phyloP scores from a whole-genome alignment of 352 stramenopile species.

The Stramenopiles sp. region DNA sequence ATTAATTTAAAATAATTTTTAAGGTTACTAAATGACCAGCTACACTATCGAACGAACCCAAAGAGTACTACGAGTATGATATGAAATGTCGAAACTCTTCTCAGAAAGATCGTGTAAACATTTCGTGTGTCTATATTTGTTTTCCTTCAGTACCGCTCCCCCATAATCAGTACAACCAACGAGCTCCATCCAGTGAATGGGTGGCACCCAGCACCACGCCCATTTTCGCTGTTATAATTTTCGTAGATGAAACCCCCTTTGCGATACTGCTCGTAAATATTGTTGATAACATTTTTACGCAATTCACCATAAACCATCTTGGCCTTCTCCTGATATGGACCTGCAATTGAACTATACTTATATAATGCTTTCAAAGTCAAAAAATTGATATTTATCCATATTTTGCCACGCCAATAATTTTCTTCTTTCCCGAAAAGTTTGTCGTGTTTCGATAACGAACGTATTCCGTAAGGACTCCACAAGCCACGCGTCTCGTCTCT shows the following conservation, averaged over 20 bases:
- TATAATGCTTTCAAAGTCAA: conserved; percentile 56
- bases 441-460: conserved; percentile 60
- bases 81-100: background rate
- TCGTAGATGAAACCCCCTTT: conserved; percentile 72
- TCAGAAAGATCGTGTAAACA: background rate
- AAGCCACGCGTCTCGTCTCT: conserved; percentile 27
- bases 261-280: conserved; percentile 50
- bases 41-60: too few relatives aligned
- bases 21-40: too few relatives aligned
- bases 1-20: too few relatives aligned
- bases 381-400: conserved; percentile 84
- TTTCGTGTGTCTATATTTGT: background rate
- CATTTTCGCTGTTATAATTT: conserved; percentile 66
- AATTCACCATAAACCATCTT: conserved; percentile 26
- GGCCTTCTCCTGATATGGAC: conserved; percentile 9
- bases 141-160: conserved; percentile 50
- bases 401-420: conserved; percentile 69
- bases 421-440: conserved; percentile 67
- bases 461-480: conserved; percentile 34
- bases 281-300: conserved; percentile 29
- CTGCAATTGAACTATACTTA: conserved; percentile 35
- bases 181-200: conserved; percentile 81
- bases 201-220: conserved; percentile 58
- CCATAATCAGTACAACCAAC: conserved; percentile 72
- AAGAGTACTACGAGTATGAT: too few relatives aligned